These are phyloP conservation scores for Chloranthus sessilifolius DNA, from an alignment of 164 flowering plant genomes.

Conservation along the genomic window DNA sequence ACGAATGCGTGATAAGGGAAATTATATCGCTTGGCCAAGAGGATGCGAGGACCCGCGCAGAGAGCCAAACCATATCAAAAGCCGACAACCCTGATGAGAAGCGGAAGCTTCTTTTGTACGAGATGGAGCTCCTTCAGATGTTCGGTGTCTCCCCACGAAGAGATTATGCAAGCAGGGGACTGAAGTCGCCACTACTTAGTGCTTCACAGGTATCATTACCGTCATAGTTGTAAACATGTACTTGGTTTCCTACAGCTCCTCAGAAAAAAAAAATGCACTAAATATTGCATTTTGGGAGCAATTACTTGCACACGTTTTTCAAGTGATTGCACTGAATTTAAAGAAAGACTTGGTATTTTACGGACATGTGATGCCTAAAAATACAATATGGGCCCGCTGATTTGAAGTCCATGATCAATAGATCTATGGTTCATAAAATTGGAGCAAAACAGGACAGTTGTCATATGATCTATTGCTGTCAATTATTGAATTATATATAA, in stretches of 20 bases:
- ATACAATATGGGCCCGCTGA: no score
- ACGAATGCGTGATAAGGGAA: conserved; percentile 39
- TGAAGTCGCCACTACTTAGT: conserved; percentile 30
- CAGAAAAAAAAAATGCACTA: neutral
- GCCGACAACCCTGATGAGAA: conserved; percentile 13
- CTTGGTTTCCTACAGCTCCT: neutral
- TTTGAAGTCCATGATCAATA: no score
- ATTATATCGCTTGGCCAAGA: conserved; percentile 26
- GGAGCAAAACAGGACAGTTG: no score
- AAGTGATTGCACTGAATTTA: no score
- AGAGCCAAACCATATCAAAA: neutral
- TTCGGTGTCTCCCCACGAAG: conserved; percentile 30
- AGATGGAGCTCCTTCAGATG: conserved; percentile 53
- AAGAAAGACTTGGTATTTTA: no score
- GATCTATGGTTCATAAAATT: no score
- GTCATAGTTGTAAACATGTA: neutral
- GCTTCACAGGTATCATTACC: conserved; percentile 34
- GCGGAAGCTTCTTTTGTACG: conserved; percentile 38
- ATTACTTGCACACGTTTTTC: no score
- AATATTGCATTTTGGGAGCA: neutral
- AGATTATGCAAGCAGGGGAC: conserved; percentile 21
- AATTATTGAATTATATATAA: no score
- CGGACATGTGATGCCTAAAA: no score
- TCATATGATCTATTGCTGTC: no score
- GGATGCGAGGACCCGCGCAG: conserved; percentile 4